Percentiles rank a stretch among this genome's conserved stretches.
These are phyloP conservation scores for Coemansia sp. DNA, from an alignment of 192 early-diverging fungal genomes.

Conservation along the genomic window DNA sequence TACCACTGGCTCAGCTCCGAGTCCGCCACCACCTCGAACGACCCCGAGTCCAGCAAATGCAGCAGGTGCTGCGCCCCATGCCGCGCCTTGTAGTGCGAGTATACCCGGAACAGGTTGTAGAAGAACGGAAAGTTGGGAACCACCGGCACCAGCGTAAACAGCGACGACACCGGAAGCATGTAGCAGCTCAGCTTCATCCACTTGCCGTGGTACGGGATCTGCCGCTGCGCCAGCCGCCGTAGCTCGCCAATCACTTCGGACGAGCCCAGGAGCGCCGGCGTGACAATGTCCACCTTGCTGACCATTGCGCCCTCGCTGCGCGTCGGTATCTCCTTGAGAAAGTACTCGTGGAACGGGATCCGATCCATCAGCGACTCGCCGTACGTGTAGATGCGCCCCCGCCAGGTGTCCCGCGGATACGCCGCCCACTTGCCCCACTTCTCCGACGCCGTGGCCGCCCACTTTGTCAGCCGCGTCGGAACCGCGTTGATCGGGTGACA, in stretches of 20 bases:
- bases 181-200: conserved; percentile 67
- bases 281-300: conserved; percentile 33
- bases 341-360: conserved; percentile 70
- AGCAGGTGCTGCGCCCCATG: conserved; percentile 52
- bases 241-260: conserved; percentile 50
- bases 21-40: conserved; percentile 34
- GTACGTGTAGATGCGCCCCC: conserved; percentile 54
- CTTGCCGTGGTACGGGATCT: conserved; percentile 63
- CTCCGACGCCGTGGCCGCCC: conserved; percentile 35
- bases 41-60: conserved; percentile 26
- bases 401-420: conserved; percentile 53
- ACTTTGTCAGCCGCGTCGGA: conserved; percentile 36
- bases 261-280: conserved; percentile 49
- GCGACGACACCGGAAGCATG: conserved; percentile 62
- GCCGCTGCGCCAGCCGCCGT: conserved; percentile 41
- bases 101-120: conserved; percentile 75
- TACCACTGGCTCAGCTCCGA: conserved; percentile 37
- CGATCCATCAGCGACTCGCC: conserved; percentile 66
- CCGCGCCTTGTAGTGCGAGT: conserved; percentile 75
- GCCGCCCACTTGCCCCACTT: conserved; percentile 45
- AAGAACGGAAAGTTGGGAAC: conserved; percentile 74
- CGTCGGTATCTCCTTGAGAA: conserved; percentile 66
- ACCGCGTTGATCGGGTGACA: conserved; percentile 39
- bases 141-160: conserved; percentile 68
- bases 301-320: conserved; percentile 41